A percentile compares a stretch with the other conserved stretches of the same genome.
phyloP scores from a whole-genome alignment of 2,329 filamentous ascomycete species.

The Chaetomium sp. region DNA sequence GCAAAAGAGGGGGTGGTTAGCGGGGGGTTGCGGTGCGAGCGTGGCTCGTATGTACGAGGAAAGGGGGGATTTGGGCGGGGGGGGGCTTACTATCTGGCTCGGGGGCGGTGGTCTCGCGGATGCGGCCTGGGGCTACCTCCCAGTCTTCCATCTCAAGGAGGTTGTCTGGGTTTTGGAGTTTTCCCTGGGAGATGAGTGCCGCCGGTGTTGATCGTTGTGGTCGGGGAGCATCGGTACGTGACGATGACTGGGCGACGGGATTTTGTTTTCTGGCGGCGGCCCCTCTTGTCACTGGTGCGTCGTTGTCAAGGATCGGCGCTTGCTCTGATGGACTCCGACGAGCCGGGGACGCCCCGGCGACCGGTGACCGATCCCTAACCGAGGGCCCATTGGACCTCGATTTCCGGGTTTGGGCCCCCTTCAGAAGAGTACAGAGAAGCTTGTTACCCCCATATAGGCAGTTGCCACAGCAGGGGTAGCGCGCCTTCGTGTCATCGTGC shows the following conservation, averaged over 20 bases:
- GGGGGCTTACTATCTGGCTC: slow-evolving; percentile 31
- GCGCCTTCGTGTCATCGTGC: slow-evolving; percentile 15
- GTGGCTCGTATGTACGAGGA: background rate
- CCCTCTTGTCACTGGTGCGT: background rate
- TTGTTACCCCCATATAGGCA: slow-evolving; percentile 37
- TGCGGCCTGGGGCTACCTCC: slow-evolving; percentile 42
- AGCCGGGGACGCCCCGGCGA: background rate
- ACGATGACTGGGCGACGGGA: background rate
- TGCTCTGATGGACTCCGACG: background rate
- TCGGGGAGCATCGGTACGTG: background rate
- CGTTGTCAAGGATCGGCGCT: background rate
- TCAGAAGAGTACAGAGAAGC: slow-evolving; percentile 29
- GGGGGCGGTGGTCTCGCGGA: slow-evolving; percentile 27
- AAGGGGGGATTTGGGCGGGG: background rate
- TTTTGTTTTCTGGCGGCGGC: background rate
- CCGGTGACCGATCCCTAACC: background rate
- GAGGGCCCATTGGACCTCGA: background rate
- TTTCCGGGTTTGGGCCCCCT: slow-evolving; percentile 15
- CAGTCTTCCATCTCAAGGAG: slow-evolving; percentile 43
- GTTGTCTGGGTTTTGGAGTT: slow-evolving; percentile 23
- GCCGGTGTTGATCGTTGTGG: slow-evolving; percentile 10
- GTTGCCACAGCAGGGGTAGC: slow-evolving; percentile 36
- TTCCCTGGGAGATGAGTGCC: slow-evolving; percentile 30
- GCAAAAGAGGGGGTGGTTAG: background rate
- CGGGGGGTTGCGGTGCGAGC: background rate